These are phyloP conservation scores for Xylariaceae sp. DNA, from an alignment of 2,329 filamentous ascomycete species.

Conservation along the genomic window DNA sequence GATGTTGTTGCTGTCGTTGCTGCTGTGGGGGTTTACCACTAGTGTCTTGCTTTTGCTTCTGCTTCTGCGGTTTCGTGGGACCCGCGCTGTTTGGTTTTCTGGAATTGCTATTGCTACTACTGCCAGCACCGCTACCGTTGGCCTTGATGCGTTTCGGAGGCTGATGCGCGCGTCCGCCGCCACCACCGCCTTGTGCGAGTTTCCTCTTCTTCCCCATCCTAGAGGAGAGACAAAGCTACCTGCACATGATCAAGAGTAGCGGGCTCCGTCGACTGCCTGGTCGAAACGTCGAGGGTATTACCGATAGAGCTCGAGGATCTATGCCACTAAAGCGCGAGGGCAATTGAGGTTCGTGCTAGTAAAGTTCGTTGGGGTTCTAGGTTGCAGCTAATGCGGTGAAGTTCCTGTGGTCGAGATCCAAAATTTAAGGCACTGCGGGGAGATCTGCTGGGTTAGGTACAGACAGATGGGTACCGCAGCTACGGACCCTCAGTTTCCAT, in stretches of 20 bases:
- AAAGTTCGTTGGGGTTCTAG: too few species aligned
- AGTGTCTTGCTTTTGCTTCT: constrained; percentile 3
- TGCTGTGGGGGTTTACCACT: constrained; percentile 11
- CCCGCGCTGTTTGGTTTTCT: constrained; percentile 1
- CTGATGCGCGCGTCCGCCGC: constrained; percentile 16
- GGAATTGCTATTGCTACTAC: constrained; percentile 10
- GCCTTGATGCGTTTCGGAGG: constrained; percentile 11
- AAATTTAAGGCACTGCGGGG: too few species aligned
- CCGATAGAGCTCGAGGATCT: too few species aligned
- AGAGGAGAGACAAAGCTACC: constrained; percentile 23
- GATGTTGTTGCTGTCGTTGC: constrained; percentile 27
- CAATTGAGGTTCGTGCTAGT: too few species aligned
- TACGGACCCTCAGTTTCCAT: too few species aligned
- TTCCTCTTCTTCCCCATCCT: constrained; percentile 44
- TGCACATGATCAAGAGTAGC: constrained; percentile 23
- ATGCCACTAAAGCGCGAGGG: too few species aligned
- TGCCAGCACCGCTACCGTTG: constrained; percentile 1
- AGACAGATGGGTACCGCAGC: too few species aligned
- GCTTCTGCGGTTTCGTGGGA: constrained; percentile 13
- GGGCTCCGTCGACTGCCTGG: too few species aligned
- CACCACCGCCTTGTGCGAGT: constrained; percentile 22
- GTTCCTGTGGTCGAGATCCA: too few species aligned
- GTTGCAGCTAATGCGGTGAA: too few species aligned
- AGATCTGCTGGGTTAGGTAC: too few species aligned
- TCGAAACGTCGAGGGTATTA: too few species aligned